Evolutionary conservation across 1,284 basidiomycete genomes (phyloP), one percentile per base, ranked within the genome.

Genomic region (Malassezia psittaci): DNA sequence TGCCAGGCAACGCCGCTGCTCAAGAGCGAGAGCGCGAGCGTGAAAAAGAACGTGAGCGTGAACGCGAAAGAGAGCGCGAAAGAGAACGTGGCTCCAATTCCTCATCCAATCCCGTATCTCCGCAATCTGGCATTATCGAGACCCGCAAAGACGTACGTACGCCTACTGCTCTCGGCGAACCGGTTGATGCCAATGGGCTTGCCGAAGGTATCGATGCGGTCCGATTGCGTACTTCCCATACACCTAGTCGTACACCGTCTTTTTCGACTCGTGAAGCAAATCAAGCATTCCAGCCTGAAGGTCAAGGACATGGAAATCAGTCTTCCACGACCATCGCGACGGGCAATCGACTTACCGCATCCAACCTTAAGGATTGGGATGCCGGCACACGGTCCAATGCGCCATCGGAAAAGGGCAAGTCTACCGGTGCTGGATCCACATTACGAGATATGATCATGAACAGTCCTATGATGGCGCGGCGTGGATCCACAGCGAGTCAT

Each of bases 361-460:
- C 65, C 4, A 68, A 69, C 6, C 59, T 72, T 21, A 67, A 67
- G 39, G 70, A 74, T 50, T 67, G 62, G 67, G 68, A 74, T 39
- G 64, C 64, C 51, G 64, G 67, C 43, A 60, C 38, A 29, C 60
- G 58, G 40, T 29, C 24, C 24, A 55, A 29, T 2, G 18, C 45
- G 15, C 21, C 39, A 21, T 29, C 38, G 16, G 50, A 62, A 47
- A 66, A 72, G 39, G 51, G 56, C 16, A 67, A 67, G 33, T 51
- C 59, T 24, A 41, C 35, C 6, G 59, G 64, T 43, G 63, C 70
- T 13, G 63, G 62, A 39, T 68, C 66, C 4, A 65, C 72, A 24
- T 58, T 74, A 16, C 62, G 70, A 15, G 72, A 74, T 41, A 73
- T 72, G 66, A 67, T 74, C 49, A 65, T 69, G 61, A 67, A 66